phyloP scores from a whole-genome alignment of 2,329 filamentous ascomycete genomes.

The Paecilomyces variotii region DNA sequence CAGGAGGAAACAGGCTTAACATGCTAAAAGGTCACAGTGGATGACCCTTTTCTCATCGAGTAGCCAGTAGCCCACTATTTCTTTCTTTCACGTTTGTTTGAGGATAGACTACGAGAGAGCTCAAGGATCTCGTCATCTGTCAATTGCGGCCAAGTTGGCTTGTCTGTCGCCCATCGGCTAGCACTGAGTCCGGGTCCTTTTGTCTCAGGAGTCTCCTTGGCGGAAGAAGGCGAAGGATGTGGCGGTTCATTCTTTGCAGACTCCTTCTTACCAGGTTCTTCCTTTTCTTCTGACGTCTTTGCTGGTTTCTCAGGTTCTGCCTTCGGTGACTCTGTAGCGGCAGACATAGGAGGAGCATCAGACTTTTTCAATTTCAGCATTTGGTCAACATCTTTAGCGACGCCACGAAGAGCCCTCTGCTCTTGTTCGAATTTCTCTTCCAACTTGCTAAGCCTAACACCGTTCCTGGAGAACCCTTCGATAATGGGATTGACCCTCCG shows the following conservation, averaged over 20 bases:
- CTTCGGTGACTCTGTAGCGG: background rate
- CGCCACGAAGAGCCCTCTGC: background rate
- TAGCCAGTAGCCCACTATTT: background rate
- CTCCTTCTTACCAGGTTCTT: background rate
- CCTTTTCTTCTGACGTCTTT: background rate
- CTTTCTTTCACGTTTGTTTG: background rate
- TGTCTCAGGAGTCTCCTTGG: background rate
- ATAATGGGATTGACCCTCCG: background rate
- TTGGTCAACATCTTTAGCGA: background rate
- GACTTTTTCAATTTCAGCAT: background rate
- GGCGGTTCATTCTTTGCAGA: background rate
- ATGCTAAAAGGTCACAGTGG: background rate
- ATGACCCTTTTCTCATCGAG: background rate
- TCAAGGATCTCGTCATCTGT: background rate
- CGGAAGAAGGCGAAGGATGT: background rate
- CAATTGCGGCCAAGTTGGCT: background rate
- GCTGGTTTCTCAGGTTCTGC: background rate
- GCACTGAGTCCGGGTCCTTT: background rate
- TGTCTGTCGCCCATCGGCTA: background rate
- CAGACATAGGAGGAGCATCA: background rate
- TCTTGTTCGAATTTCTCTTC: background rate
- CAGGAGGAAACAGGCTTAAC: background rate
- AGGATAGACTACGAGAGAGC: background rate
- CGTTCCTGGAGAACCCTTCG: background rate
- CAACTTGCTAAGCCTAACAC: background rate